Conservation (phyloP, 805 yeast genomes). For the Candida ficus region DNA sequence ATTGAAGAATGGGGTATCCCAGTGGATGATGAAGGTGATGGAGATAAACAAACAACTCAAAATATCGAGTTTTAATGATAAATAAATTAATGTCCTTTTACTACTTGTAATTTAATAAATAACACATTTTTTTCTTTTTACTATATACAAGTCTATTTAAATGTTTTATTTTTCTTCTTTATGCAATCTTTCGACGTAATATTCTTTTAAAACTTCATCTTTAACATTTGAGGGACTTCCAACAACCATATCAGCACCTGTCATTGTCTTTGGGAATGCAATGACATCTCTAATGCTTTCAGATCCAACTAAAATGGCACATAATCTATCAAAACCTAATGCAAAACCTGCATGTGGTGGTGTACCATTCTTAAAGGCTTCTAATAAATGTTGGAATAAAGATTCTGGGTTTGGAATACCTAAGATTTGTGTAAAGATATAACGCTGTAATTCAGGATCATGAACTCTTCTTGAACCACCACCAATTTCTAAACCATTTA, state of each 20-base stretch:
- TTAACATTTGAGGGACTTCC: conserved; percentile 72
- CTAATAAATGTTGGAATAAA: conserved; percentile 80
- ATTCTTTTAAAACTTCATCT: conserved; percentile 44
- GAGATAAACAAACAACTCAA: conserved; percentile 20
- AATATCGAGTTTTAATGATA: conserved; percentile 18
- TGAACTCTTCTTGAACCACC: conserved; percentile 97
- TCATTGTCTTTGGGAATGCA: conserved; percentile 90
- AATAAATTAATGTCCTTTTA: background rate
- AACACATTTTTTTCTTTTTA: background rate
- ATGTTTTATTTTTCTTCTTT: conserved; percentile 3
- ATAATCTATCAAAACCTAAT: conserved; percentile 87
- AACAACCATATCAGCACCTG: conserved; percentile 85
- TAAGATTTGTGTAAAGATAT: conserved; percentile 61
- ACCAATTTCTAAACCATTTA: conserved; percentile 93
- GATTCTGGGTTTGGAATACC: conserved; percentile 50
- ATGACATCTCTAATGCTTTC: conserved; percentile 84
- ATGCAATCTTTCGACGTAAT: conserved; percentile 35
- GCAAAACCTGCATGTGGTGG: conserved; percentile 99
- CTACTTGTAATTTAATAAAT: background rate
- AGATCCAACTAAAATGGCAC: conserved; percentile 83
- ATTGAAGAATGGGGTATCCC: conserved; percentile 97
- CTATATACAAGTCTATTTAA: background rate
- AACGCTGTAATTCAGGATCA: conserved; percentile 72
- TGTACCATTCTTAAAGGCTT: conserved; percentile 83
- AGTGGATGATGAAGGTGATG: conserved; percentile 60